Conservation (phyloP, 2,329 filamentous ascomycete species). For the Geosmithia morbida region DNA sequence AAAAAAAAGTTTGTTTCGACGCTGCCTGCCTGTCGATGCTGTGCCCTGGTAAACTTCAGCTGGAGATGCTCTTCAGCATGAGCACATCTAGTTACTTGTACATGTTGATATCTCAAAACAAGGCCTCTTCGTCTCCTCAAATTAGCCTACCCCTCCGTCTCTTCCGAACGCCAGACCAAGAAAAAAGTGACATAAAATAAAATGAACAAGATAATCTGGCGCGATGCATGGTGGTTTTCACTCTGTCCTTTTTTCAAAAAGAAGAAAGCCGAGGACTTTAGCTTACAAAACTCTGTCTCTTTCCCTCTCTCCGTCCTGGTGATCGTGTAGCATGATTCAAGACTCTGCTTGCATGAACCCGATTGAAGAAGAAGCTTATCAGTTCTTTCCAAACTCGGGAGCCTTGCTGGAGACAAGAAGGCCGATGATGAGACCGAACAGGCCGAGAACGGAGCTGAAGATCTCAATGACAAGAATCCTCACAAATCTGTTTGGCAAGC, state of each 20-base stretch:
- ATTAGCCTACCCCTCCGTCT: conserved; percentile 5
- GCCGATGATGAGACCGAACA: conserved; percentile 93
- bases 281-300: neutral
- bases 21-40: neutral
- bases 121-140: conserved; percentile 5
- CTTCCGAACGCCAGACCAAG: conserved; percentile 26
- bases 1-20: neutral
- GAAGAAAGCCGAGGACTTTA: neutral
- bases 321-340: neutral
- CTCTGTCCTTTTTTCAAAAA: neutral
- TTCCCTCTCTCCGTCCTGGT: neutral
- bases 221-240: conserved; percentile 13
- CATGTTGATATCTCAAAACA: conserved; percentile 11
- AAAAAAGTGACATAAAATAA: neutral
- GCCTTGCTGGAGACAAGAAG: conserved; percentile 80
- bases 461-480: conserved; percentile 99
- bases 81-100: neutral
- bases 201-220: conserved; percentile 12
- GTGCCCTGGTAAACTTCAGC: conserved; percentile 1
- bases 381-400: conserved; percentile 45
- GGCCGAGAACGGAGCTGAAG: conserved; percentile 91
- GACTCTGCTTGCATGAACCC: neutral
- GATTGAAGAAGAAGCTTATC: conserved; percentile 2
- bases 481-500: conserved; percentile 57
- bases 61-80: neutral